Base-by-base conservation (phyloP, 371 early-diverging fungal species). In the Zychaea mexicana region DNA sequence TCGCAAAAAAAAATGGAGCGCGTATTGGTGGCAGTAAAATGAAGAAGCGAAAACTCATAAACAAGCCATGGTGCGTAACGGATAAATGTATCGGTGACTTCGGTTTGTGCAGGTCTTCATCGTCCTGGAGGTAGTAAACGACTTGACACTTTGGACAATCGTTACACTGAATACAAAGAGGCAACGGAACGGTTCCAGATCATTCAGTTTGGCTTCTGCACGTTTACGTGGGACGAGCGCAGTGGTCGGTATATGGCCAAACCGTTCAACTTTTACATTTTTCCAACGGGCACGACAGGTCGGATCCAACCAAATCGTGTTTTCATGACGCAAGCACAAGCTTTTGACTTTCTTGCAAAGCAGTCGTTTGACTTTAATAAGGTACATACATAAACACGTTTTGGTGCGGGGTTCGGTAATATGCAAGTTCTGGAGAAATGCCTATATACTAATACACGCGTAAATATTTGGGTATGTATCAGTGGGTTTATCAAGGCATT, bases 211-310 rank as follows among this genome's bases (percentile, higher is more conserved):
- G 96, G 96, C 8, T 65, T 96, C 33, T 86, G 90, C 62, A 84
- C 90, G 4, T 95, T 94, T 71, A 82, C 66, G 2, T 92, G 90
- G 88, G 84, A 85, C 56, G 81, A 71, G 15, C 62, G 61, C 31
- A 72, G 72, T 13, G 85, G 85, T 30, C 72, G 79, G 26, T 96
- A 92, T 78, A 77, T 89, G 28, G 90, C 92, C 10, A 86, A 85
- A 54, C 89, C 96, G 2, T 94, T 94, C 88, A 95, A 94, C 69
- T 92, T 93, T 67, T 93, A 92, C 71, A 79, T 94, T n/a, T 94
- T 93, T 31, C 95, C 95, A 0, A 85, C 83, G 5, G 75, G 87
- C 28, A 81, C 79, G 31, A 79, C 78, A 2, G 85, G 87, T 21
- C 74, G 76, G 24, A 74, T 88, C 17, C 87, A 85, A 17, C 81